Conservation (phyloP, 495 filamentous ascomycete species). For the Aspergillus steynii region DNA sequence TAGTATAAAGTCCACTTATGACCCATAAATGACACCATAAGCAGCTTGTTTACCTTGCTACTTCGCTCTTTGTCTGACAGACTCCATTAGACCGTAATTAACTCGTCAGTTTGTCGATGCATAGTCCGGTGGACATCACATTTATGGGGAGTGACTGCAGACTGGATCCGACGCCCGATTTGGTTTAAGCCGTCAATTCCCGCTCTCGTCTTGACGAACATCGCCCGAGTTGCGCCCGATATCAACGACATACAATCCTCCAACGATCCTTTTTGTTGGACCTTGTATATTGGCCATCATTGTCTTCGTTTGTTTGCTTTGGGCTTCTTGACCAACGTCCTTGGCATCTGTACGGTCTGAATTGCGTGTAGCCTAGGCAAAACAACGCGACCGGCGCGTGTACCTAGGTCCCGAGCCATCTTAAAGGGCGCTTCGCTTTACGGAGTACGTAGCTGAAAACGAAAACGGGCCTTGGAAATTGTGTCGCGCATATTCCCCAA, state of each 20-base stretch:
- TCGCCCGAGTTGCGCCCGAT: background rate
- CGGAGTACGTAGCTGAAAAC: background rate
- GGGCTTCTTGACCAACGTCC: background rate
- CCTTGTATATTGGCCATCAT: background rate
- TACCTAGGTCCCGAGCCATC: background rate
- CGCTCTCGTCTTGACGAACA: background rate
- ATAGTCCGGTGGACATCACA: no score
- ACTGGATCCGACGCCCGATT: background rate
- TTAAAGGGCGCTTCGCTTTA: background rate
- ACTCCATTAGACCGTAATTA: no score
- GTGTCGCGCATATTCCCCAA: background rate
- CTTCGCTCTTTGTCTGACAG: no score
- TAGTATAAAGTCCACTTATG: background rate
- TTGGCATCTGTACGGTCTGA: background rate
- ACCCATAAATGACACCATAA: background rate
- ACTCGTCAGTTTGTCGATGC: no score
- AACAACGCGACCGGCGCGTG: background rate
- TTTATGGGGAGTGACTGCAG: no score
- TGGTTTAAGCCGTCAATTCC: background rate
- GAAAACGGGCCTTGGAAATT: background rate
- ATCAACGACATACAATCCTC: background rate
- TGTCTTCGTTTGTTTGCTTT: background rate
- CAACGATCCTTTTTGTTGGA: background rate
- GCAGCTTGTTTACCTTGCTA: background rate
- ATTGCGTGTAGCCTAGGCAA: background rate